Evolutionary conservation across 2,329 filamentous ascomycete species (phyloP), one percentile per base, ranked within the genome.

Genomic region (Aspergillus sp.): DNA sequence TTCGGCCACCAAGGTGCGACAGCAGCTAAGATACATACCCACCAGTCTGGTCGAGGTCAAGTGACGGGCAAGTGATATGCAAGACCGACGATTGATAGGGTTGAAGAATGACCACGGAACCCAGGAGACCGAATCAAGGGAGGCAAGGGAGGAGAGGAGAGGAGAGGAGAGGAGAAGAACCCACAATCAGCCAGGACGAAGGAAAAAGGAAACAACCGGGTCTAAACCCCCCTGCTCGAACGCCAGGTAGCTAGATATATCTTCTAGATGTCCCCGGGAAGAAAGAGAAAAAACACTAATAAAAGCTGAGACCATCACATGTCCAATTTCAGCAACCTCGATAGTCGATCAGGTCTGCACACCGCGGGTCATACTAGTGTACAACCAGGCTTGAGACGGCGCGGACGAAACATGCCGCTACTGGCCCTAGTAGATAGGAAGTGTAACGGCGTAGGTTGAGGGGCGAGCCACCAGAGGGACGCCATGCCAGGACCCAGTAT

Each of bases 301-400:
- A 36, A 36, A 13, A 17, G 39, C 39, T 30, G 57, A 25, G 23
- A 47, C 30, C 57, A 38, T 64, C 62, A 64, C 62, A 64, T 64
- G 62, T 62, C 42, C 21, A 36, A 41, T 19, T 25, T 21, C 11
- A 53, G n/a, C n/a, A 23, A 53, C n/a, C 19, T 53, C 11, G 32
- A 36, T 36, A 36, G 32, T 36, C 32, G 50, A 44, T 38, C 21
- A 42, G 52, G 25, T 30, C 38, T 39, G 52, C 21, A 55, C 23
- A 32, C 53, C 53, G 53, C 53, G 39, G 53, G 39, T 13, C 53
- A n/a, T 36, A 39, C 32, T 47, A 42, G 42, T 21, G 53, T 38
- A 41, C 30, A 47, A 19, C 39, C 25, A 32, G 41, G 53, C 53
- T 30, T 15, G 32, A 55, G 53, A 42, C 53, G 27, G 30, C 41